Base-by-base conservation (phyloP, 106 monocot species). In the Allium sativum region DNA sequence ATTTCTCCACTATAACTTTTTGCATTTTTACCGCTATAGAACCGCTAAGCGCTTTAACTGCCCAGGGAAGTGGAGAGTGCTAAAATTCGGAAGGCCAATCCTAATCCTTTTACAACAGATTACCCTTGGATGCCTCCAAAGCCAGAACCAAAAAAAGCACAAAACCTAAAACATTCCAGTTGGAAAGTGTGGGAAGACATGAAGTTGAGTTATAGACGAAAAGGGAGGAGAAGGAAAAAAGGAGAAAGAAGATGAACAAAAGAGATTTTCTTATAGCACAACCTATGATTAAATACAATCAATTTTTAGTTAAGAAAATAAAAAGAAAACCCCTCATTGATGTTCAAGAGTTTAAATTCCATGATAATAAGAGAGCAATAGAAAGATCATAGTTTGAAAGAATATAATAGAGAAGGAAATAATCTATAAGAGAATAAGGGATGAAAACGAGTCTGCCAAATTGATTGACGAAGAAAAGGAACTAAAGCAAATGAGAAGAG, bases 121-220 rank as follows among this genome's bases (percentile, higher is more conserved):
- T 98, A 92, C 70, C 91, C 96, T 72, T 87, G 81, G 91, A 52
- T 98, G 21, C 96, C 96, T 21, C 80, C 84, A 18, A 98, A 91
- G 65, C 91, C 91, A 14, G 73, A 73, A 53, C 87, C 96, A 0
- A 98, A 98, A 48, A 73, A 64, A 13, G 84, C 67, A 90, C 89
- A 20, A 94, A 76, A 61, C 87, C 95, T 31, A 87, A 87, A 44
- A 66, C 46, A 58, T 96, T 96, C 58, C 87, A 78, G 56, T 65
- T 90, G 41, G 90, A 96, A 62, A 87, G 95, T 60, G 50, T 96
- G 7, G 53, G 79, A 9, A 78, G 95, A 47, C 95, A 96, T 61
- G 95, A 96, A 66, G 79, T 82, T 43, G 90, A 82, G 58, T 56
- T 87, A 79, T 82, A 74, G 44, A 84, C 64, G 52, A 79, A 64